Evolutionary conservation across 1,284 basidiomycete species (phyloP).

Genomic region (Boletus putidus): DNA sequence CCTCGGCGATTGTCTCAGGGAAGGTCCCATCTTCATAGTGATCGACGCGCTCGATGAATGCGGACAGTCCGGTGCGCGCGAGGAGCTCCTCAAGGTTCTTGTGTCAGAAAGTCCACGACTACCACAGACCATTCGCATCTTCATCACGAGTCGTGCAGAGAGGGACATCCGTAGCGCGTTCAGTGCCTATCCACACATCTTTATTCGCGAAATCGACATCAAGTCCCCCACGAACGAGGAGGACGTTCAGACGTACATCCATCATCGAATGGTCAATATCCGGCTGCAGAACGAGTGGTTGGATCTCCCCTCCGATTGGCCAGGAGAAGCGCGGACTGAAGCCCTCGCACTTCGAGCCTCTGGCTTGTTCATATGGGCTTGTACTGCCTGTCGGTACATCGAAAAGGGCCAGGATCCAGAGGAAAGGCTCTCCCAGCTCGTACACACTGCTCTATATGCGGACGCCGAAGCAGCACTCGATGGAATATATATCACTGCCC

Average conservation of each 20-base stretch:
- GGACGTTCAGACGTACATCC: constrained; percentile 36
- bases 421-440: constrained; percentile 32
- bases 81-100: constrained; percentile 33
- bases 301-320: constrained; percentile 34
- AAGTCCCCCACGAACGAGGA: constrained; percentile 28
- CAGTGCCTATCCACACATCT: constrained; percentile 15
- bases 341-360: constrained; percentile 29
- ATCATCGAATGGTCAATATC: constrained; percentile 31
- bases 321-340: constrained; percentile 25
- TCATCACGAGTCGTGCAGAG: constrained; percentile 38
- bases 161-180: constrained; percentile 30
- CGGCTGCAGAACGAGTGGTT: constrained; percentile 28
- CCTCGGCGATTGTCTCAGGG: constrained; percentile 19
- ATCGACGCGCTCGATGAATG: constrained; percentile 41
- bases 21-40: constrained; percentile 36
- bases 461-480: constrained; percentile 36
- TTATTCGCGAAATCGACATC: constrained; percentile 30
- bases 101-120: constrained; percentile 25
- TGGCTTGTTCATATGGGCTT: constrained; percentile 42
- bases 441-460: constrained; percentile 23
- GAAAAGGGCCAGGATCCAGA: constrained; percentile 37
- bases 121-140: constrained; percentile 33
- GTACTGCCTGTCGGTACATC: constrained; percentile 37
- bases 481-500: constrained; percentile 36
- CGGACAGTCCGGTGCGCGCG: constrained; percentile 23